Percentiles rank a stretch among this genome's conserved stretches.
These are phyloP conservation scores for Neurospora discreta DNA, from an alignment of 495 filamentous ascomycete species.

Conservation along the genomic window DNA sequence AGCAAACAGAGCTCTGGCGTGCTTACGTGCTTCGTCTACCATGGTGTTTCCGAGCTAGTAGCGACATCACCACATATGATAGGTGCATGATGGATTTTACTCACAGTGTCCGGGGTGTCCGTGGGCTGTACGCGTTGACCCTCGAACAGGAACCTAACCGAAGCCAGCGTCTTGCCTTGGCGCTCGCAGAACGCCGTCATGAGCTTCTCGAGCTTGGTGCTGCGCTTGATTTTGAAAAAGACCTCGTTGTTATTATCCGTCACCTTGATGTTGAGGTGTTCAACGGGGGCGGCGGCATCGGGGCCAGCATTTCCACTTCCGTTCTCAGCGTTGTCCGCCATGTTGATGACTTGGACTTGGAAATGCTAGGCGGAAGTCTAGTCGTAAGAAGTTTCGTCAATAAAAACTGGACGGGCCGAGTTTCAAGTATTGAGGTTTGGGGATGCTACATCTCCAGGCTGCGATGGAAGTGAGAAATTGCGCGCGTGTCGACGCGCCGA, in stretches of 20 bases:
- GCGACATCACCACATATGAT: neutral
- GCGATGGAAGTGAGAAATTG: neutral
- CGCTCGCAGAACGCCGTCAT: conserved; percentile 99
- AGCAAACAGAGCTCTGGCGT: neutral
- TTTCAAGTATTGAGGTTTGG: neutral
- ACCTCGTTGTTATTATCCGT: conserved; percentile 99
- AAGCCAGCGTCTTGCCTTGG: conserved; percentile 74
- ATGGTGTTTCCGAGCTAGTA: neutral
- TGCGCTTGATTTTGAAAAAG: conserved; percentile 99
- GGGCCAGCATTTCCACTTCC: conserved; percentile 44
- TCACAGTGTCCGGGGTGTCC: conserved; percentile 85
- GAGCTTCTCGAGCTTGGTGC: conserved; percentile 88
- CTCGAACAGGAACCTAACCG: conserved; percentile 92
- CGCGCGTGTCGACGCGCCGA: neutral
- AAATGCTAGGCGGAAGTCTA: neutral
- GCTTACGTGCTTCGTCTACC: neutral
- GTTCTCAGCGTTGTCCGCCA: conserved; percentile 43
- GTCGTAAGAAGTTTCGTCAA: neutral
- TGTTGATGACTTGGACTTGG: conserved; percentile 19
- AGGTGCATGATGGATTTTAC: conserved; percentile 23
- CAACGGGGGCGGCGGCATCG: conserved; percentile 29
- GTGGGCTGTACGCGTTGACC: conserved; percentile 78
- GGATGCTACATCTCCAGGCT: neutral
- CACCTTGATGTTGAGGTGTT: conserved; percentile 99
- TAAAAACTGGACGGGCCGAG: neutral